Base-by-base conservation (phyloP, 306 rosid species). In the Rosa multiflora region DNA sequence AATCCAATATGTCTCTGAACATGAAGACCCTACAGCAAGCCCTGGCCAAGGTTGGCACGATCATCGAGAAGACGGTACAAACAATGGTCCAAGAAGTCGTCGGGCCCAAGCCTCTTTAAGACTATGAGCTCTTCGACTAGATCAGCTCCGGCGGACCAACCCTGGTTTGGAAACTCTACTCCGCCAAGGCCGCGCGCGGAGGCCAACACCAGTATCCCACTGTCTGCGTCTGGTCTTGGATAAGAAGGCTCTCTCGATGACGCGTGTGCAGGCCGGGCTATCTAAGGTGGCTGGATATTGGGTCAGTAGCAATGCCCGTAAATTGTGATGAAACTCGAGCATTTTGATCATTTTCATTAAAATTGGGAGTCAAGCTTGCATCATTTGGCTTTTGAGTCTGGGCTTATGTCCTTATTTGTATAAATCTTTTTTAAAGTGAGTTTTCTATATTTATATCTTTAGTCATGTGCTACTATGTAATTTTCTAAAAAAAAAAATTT, bases 1-100 rank as follows among this genome's bases (percentile, higher is more conserved):
- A 21, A 17, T 17, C 47, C 14, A 26, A 67, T 5, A 92, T 91
- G 99, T 89, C 99, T 59, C 81, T 95, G 70, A 95, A 95, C 83
- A 95, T 95, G 96, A 95, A 95, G 87, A 87, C 96, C 86, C 91
- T 95, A 77, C 91, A 97, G 72, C 99, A 95, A 87, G 99, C 98
- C 56, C 55, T 93, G n/a, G 99, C 99, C 64, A 95, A 95, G 85
- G 90, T 98, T 80, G 96, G 97, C 0, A 97, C 99, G 61, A 97
- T 93, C 1, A 95, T 95, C 56, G 99, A 95, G 79, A 95, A 93
- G 79, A 91, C 73, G 26, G 99, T 95, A 0, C 94, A 89, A 72
- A 95, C 96, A 53, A 95, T 98, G 66, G 99, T 95, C 26, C 99
- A 95, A 73, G 99, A 95, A 51, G 99, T 95, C 10, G 90, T 97